Percentiles rank a stretch among this genome's conserved stretches.
Evolutionary conservation across 1,284 basidiomycete genomes (phyloP).

Genomic region (Apiotrichum laibachii): DNA sequence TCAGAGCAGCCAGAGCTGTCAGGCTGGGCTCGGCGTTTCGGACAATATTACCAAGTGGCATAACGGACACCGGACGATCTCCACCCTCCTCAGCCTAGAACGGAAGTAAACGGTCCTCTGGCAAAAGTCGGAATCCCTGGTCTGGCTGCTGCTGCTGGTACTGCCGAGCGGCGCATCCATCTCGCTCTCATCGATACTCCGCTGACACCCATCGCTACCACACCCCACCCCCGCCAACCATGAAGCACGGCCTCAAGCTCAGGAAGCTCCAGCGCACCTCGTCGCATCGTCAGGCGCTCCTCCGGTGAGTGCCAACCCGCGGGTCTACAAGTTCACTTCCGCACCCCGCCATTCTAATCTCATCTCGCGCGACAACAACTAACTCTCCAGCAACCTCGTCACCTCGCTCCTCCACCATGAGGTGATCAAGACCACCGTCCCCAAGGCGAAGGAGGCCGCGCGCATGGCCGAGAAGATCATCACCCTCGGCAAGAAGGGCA

Average conservation of each 20-base stretch:
- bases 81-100: neutral
- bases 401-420: constrained; percentile 93
- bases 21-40: neutral
- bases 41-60: neutral
- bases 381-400: constrained; percentile 73
- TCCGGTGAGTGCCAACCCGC: constrained; percentile 61
- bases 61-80: neutral
- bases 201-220: neutral
- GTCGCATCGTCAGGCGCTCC: constrained; percentile 80
- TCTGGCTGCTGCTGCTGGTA: too few species aligned
- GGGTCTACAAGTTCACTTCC: too few species aligned
- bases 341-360: too few species aligned
- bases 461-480: constrained; percentile 95
- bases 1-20: too few species aligned
- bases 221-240: constrained; percentile 48
- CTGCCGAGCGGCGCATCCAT: too few species aligned
- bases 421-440: constrained; percentile 91
- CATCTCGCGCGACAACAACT: neutral
- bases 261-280: constrained; percentile 82
- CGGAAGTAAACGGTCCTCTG: neutral
- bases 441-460: constrained; percentile 91
- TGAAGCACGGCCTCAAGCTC: constrained; percentile 90
- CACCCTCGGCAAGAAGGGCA: constrained; percentile 79
- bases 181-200: neutral
- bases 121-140: constrained; percentile 12